Percentiles rank a stretch among this genome's conserved stretches.
Conservation (phyloP, 1,139 yeast species). For the Debaryomyces coudertii region DNA sequence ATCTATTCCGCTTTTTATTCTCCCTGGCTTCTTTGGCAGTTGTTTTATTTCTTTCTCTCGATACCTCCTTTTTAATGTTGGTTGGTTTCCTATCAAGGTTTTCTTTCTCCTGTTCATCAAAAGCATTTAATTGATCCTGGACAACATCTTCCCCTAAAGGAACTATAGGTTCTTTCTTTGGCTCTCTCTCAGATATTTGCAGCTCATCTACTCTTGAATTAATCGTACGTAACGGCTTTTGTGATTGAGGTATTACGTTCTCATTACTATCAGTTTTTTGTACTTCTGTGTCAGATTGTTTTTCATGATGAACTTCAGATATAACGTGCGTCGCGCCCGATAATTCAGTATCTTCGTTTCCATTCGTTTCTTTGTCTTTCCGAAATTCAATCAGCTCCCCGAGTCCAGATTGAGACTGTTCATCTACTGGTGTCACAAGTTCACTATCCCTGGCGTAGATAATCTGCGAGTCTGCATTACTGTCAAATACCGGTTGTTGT, state of each 20-base stretch:
- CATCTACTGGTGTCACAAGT: background rate
- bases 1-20: constrained; percentile 49
- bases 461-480: constrained; percentile 21
- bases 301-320: background rate
- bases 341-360: background rate
- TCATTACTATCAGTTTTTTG: background rate
- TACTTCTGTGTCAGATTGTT: background rate
- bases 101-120: constrained; percentile 11
- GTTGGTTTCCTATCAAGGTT: constrained; percentile 14
- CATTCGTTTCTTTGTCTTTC: background rate
- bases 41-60: constrained; percentile 15
- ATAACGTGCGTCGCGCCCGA: background rate
- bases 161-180: background rate
- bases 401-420: background rate
- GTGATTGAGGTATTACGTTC: background rate
- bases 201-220: background rate
- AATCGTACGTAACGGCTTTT: background rate
- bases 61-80: constrained; percentile 4
- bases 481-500: constrained; percentile 34
- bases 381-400: background rate
- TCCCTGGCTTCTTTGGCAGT: constrained; percentile 35
- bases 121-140: background rate
- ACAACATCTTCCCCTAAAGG: background rate
- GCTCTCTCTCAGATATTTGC: background rate
- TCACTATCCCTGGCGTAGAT: background rate